A percentile compares a stretch with the other conserved stretches of the same genome.
phyloP scores from a whole-genome alignment of 352 stramenopile species.

The Lagenidium sp. region DNA sequence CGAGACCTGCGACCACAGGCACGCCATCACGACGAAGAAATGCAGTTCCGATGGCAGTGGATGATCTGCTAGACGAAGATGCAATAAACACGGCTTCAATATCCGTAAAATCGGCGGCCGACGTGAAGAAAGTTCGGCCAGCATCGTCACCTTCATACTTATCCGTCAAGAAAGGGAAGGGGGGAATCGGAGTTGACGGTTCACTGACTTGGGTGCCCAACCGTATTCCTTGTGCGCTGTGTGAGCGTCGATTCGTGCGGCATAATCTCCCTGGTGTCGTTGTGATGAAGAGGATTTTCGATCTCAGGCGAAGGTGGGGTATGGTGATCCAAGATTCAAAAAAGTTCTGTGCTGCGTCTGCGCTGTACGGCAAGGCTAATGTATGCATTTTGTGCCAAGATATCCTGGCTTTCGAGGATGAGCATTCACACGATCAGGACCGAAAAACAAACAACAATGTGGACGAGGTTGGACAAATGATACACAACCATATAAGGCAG shows the following conservation, averaged over 20 bases:
- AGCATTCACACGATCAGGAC: background rate
- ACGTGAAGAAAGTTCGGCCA: conserved; percentile 1
- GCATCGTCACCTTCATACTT: conserved; percentile 12
- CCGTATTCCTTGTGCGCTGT: conserved; percentile 14
- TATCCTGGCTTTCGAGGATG: conserved; percentile 17
- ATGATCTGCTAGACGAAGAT: background rate
- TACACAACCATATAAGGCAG: conserved; percentile 4
- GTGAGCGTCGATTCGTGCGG: conserved; percentile 11
- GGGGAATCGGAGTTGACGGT: background rate
- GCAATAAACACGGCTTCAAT: background rate
- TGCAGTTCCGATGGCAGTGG: conserved; percentile 11
- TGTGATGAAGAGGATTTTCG: conserved; percentile 22
- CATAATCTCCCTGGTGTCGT: conserved; percentile 14
- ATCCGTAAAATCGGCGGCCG: background rate
- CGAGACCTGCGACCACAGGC: conserved; percentile 7
- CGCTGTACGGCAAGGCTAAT: conserved; percentile 12
- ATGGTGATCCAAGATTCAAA: conserved; percentile 23
- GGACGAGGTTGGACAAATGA: conserved; percentile 16
- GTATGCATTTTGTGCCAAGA: conserved; percentile 21
- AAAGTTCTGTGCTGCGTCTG: conserved; percentile 16
- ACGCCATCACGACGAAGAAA: conserved; percentile 1
- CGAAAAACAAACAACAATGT: background rate
- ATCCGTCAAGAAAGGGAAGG: background rate
- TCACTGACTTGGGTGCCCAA: conserved; percentile 15
- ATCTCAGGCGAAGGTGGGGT: conserved; percentile 17